A percentile compares a stretch with the other conserved stretches of the same genome.
Conservation (phyloP, 768 basidiomycete species). For the Gloeostereum incarnatum region DNA sequence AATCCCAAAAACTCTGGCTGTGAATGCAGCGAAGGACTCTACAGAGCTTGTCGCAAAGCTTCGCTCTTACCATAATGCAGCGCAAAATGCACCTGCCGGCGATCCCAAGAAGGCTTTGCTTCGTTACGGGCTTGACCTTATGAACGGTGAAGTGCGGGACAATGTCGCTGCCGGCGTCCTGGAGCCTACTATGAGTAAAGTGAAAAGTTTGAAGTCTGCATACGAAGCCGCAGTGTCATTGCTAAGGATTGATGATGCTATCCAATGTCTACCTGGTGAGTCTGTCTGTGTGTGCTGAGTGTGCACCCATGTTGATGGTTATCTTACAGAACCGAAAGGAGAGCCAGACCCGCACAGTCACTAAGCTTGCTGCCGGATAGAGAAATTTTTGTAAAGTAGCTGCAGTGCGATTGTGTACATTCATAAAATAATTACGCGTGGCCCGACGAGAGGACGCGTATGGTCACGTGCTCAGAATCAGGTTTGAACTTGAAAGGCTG, state of each 20-base stretch:
- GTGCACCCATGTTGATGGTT: slow-evolving; percentile 10
- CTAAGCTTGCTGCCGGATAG: slow-evolving; percentile 23
- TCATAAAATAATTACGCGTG: too few relatives aligned
- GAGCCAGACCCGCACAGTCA: slow-evolving; percentile 75
- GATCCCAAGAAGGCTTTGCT: slow-evolving; percentile 88
- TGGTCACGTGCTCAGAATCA: too few relatives aligned
- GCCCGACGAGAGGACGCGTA: too few relatives aligned
- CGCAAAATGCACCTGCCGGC: slow-evolving; percentile 83
- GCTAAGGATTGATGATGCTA: slow-evolving; percentile 93
- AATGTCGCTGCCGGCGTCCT: slow-evolving; percentile 90
- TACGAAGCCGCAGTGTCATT: slow-evolving; percentile 94
- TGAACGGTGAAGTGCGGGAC: slow-evolving; percentile 93
- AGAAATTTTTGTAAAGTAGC: too few relatives aligned
- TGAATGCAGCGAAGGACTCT: slow-evolving; percentile 98
- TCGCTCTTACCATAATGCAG: slow-evolving; percentile 93
- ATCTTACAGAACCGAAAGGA: slow-evolving; percentile 51
- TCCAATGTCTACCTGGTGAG: slow-evolving; percentile 82
- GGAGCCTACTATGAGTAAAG: slow-evolving; percentile 96
- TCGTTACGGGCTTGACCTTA: slow-evolving; percentile 90
- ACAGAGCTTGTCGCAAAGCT: slow-evolving; percentile 96
- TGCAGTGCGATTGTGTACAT: too few relatives aligned
- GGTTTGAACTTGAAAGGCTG: too few relatives aligned
- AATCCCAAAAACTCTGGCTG: slow-evolving; percentile 94
- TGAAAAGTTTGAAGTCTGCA: slow-evolving; percentile 94
- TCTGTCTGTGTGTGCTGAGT: slow-evolving; percentile 8